phyloP scores from a whole-genome alignment of 2,329 filamentous ascomycete genomes.

The Neoarthrinium moseri region DNA sequence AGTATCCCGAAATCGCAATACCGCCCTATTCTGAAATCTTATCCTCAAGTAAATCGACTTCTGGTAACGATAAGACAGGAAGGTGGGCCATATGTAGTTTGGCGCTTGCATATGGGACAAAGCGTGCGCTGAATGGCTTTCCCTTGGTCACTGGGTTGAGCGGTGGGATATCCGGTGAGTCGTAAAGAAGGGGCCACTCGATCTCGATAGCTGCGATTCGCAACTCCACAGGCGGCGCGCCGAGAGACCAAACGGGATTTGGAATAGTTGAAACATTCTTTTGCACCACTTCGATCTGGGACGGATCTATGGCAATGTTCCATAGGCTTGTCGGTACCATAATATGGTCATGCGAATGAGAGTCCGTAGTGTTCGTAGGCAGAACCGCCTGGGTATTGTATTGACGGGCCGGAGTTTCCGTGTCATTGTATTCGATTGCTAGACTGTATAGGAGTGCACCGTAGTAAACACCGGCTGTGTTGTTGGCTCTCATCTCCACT shows the following conservation, averaged over 20 bases:
- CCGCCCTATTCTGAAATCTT: too few relatives aligned
- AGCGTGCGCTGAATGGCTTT: conserved; percentile 24
- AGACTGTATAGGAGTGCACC: conserved; percentile 29
- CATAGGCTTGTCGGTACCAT: conserved; percentile 24
- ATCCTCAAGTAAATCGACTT: conserved; percentile 21
- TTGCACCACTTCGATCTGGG: conserved; percentile 23
- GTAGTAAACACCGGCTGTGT: conserved; percentile 29
- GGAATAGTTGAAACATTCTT: conserved; percentile 14
- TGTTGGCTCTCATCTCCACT: conserved; percentile 26
- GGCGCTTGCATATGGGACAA: conserved; percentile 30
- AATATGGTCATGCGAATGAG: conserved; percentile 25
- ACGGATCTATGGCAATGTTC: conserved; percentile 31
- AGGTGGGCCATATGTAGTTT: conserved; percentile 32
- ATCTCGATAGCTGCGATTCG: conserved; percentile 29
- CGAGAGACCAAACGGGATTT: conserved; percentile 27
- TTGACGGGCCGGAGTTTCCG: conserved; percentile 17
- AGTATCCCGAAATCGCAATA: too few relatives aligned
- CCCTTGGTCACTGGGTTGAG: conserved; percentile 17
- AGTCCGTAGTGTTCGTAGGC: conserved; percentile 19
- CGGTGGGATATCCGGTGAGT: conserved; percentile 24
- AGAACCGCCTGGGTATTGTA: conserved; percentile 14
- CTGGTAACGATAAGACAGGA: conserved; percentile 18
- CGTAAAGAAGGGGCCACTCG: conserved; percentile 27
- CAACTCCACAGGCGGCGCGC: conserved; percentile 28
- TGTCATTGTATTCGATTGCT: conserved; percentile 23